Conservation (phyloP, 306 rosid species). For the Hylodesmum podocarpum region DNA sequence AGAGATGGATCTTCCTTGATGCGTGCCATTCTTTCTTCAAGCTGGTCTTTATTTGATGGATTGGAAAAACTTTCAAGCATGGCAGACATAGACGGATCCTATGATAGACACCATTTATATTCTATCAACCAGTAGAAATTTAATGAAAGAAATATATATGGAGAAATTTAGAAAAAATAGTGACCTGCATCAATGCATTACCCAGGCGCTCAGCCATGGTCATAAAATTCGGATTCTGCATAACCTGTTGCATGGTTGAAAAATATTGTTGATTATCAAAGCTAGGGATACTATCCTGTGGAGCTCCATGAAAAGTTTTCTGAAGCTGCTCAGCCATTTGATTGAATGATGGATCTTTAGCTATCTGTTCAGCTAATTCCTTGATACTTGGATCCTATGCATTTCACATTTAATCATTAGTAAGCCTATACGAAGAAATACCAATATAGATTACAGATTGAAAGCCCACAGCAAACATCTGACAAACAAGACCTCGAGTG, state of each 20-base stretch:
- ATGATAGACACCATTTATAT: constrained; percentile 31
- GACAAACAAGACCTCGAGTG: constrained; percentile 7
- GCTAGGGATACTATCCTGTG: constrained; percentile 70
- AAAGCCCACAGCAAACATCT: constrained; percentile 13
- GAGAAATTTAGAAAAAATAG: constrained; percentile 14
- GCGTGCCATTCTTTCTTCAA: constrained; percentile 96
- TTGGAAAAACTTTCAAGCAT: constrained; percentile 80
- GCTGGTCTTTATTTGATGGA: constrained; percentile 84
- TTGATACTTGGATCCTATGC: constrained; percentile 96
- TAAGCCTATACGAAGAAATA: neutral
- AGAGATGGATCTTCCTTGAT: constrained; percentile 96
- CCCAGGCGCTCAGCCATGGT: constrained; percentile 98
- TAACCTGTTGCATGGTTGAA: constrained; percentile 94
- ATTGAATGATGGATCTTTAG: constrained; percentile 93
- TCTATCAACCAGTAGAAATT: constrained; percentile 1
- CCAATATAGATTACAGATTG: neutral
- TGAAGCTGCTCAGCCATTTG: constrained; percentile 99
- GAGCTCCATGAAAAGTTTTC: constrained; percentile 74
- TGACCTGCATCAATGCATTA: constrained; percentile 90
- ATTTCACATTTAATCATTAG: constrained; percentile 28
- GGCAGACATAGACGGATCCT: constrained; percentile 95
- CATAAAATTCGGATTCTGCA: constrained; percentile 98
- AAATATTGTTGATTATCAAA: constrained; percentile 86
- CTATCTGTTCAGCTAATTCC: constrained; percentile 94
- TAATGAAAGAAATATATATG: neutral